phyloP scores from a whole-genome alignment of 257 asterid species.

The Petunia axillaris region DNA sequence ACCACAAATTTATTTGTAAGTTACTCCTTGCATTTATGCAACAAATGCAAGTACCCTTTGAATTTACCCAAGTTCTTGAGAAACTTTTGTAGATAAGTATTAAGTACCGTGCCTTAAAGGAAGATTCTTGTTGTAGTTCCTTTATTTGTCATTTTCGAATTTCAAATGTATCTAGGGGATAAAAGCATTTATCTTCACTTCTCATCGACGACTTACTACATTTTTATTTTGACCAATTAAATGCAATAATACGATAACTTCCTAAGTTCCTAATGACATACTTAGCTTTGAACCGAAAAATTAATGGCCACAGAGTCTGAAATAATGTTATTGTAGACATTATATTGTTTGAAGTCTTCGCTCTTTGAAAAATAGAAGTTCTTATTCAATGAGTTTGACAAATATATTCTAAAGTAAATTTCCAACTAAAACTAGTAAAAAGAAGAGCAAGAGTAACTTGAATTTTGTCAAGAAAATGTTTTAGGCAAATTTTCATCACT shows the following conservation, averaged over 20 bases:
- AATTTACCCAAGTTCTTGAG: not conserved
- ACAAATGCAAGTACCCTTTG: not conserved
- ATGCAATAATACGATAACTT: not conserved
- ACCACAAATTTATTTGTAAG: not conserved
- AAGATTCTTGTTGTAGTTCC: not conserved
- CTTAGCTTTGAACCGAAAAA: not conserved
- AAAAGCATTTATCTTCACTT: not conserved
- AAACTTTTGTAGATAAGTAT: not conserved
- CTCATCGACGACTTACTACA: not conserved
- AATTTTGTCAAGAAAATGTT: too few species aligned
- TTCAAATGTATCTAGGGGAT: not conserved
- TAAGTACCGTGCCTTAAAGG: conserved; percentile 17
- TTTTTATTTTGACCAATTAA: not conserved
- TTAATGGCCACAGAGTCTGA: not conserved
- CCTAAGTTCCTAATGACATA: not conserved
- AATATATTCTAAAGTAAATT: too few species aligned
- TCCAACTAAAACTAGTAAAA: too few species aligned
- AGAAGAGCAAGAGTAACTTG: too few species aligned
- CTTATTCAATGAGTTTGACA: not conserved
- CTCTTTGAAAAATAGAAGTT: not conserved
- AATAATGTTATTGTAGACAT: not conserved
- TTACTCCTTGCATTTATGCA: not conserved
- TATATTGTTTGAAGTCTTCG: not conserved
- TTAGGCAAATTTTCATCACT: too few species aligned
- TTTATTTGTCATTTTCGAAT: conserved; percentile 13